Evolutionary conservation across 2,329 filamentous ascomycete species (phyloP).

Genomic region (Xylaria sp.): DNA sequence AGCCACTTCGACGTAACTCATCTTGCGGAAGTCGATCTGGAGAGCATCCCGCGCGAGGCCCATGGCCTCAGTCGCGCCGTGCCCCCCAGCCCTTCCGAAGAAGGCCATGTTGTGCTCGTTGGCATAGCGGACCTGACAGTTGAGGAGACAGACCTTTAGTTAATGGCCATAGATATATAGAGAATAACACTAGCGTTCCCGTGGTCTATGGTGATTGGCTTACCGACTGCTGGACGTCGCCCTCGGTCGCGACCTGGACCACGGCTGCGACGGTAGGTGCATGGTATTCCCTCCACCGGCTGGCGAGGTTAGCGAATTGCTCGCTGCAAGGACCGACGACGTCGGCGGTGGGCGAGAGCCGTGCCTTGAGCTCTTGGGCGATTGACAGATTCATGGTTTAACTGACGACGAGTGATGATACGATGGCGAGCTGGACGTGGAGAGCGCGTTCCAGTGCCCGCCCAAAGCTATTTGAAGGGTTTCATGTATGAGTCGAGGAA

Average conservation of each 20-base stretch:
- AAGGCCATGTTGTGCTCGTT: constrained; percentile 11
- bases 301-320: constrained; percentile 13
- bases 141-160: too few species aligned
- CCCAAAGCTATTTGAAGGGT: too few species aligned
- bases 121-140: neutral
- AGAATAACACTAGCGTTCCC: too few species aligned
- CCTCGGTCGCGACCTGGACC: constrained; percentile 31
- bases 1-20: constrained; percentile 38
- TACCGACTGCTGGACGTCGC: constrained; percentile 34
- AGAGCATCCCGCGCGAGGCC: constrained; percentile 16
- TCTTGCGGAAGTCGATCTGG: constrained; percentile 31
- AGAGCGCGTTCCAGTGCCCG: too few species aligned
- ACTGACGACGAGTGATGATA: neutral
- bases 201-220: constrained; percentile 1
- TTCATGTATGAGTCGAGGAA: too few species aligned
- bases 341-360: neutral
- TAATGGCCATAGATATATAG: too few species aligned
- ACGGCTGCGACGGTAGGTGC: constrained; percentile 29
- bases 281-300: constrained; percentile 29
- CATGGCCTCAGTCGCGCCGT: constrained; percentile 22
- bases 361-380: neutral
- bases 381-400: neutral
- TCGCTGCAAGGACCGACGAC: neutral
- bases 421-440: too few species aligned
- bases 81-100: constrained; percentile 28